Evolutionary conservation across 805 yeast genomes (phyloP).

Genomic region (Zygosaccharomyces kombuchaensis): DNA sequence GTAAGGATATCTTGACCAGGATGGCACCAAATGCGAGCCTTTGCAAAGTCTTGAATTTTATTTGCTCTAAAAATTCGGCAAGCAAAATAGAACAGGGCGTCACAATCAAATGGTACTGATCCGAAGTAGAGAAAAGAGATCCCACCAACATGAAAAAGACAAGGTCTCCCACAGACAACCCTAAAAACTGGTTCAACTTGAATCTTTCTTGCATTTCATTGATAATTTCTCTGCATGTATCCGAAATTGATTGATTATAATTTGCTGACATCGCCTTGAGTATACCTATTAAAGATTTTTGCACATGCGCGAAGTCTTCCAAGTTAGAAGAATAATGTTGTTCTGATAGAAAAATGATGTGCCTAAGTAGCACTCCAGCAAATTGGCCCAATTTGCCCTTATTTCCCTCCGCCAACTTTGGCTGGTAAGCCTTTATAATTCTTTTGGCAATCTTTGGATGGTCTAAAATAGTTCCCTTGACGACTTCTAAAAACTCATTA

Average conservation of each 20-base stretch:
- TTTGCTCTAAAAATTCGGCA: constrained; percentile 61
- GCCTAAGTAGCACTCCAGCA: constrained; percentile 59
- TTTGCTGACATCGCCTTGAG: constrained; percentile 59
- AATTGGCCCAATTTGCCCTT: constrained; percentile 66
- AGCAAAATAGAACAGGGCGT: constrained; percentile 77
- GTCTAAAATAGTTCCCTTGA: constrained; percentile 39
- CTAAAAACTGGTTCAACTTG: constrained; percentile 36
- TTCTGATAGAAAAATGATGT: constrained; percentile 49
- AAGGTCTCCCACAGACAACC: constrained; percentile 47
- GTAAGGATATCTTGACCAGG: constrained; percentile 57
- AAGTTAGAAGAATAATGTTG: constrained; percentile 34
- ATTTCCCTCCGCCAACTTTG: constrained; percentile 76
- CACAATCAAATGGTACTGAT: constrained; percentile 85
- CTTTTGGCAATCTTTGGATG: constrained; percentile 48
- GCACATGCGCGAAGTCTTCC: constrained; percentile 34
- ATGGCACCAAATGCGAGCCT: constrained; percentile 58
- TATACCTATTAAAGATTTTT: constrained; percentile 43
- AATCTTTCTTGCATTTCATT: constrained; percentile 52
- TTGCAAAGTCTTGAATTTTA: constrained; percentile 39
- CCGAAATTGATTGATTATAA: constrained; percentile 60
- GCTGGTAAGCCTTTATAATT: constrained; percentile 61
- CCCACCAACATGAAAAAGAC: constrained; percentile 71
- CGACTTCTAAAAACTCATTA: constrained; percentile 38
- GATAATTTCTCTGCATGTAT: constrained; percentile 55
- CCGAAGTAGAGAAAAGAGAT: constrained; percentile 84